Evolutionary conservation across 495 filamentous ascomycete genomes (phyloP).

Genomic region (Clavariopsis aquatica): DNA sequence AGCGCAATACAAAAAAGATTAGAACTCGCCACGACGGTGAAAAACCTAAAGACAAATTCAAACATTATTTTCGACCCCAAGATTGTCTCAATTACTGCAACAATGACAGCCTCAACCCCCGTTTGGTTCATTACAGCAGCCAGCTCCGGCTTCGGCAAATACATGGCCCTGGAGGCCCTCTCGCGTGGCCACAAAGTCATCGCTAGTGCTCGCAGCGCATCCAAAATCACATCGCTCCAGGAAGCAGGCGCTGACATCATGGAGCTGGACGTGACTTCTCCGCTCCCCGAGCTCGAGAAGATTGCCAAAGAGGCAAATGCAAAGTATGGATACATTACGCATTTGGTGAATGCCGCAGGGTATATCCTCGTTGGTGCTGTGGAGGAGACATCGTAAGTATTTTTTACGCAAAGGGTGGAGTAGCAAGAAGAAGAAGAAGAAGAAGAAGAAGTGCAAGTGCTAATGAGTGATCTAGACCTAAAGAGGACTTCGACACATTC

Average conservation of each 20-base stretch:
- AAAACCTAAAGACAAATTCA: not conserved
- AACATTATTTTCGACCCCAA: not conserved
- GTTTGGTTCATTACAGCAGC: constrained; percentile 57
- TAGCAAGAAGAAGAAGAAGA: not conserved
- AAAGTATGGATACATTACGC: constrained; percentile 51
- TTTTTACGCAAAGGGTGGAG: not conserved
- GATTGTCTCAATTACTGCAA: not conserved
- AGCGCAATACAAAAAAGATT: no score
- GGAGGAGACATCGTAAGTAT: constrained; percentile 51
- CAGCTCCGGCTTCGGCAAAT: constrained; percentile 53
- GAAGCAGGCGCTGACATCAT: constrained; percentile 49
- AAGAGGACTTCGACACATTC: constrained; percentile 46
- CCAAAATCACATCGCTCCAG: constrained; percentile 48
- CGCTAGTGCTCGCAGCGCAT: constrained; percentile 54
- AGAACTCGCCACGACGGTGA: no score
- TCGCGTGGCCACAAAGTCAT: constrained; percentile 58
- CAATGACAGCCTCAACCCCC: constrained; percentile 21
- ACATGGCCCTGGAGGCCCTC: constrained; percentile 49
- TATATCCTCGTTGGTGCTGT: constrained; percentile 46
- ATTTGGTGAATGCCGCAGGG: constrained; percentile 57
- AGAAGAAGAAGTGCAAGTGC: constrained; percentile 7
- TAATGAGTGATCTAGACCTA: constrained; percentile 31
- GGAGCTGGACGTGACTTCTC: constrained; percentile 50
- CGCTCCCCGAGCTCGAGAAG: constrained; percentile 43
- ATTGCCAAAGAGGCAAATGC: constrained; percentile 48